Evolutionary conservation across 192 early-diverging fungal genomes (phyloP).

Genomic region (Coemansia umbellata): DNA sequence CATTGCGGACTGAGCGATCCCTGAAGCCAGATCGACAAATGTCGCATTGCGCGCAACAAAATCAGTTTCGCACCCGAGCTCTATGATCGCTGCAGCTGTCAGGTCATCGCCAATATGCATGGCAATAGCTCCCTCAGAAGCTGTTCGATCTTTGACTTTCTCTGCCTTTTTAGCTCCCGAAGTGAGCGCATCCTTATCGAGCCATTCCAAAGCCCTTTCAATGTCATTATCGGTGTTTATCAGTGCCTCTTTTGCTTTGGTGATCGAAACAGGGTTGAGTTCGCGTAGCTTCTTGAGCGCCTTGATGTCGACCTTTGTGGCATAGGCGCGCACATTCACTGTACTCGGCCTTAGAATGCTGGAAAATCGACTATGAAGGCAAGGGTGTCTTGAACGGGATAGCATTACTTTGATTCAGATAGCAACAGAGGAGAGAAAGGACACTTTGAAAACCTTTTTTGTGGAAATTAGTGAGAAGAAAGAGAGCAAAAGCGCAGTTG

Average conservation of each 20-base stretch:
- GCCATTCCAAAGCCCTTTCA: constrained; percentile 74
- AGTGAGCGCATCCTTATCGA: constrained; percentile 66
- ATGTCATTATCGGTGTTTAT: constrained; percentile 66
- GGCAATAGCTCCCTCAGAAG: constrained; percentile 69
- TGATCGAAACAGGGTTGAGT: constrained; percentile 72
- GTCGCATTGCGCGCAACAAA: constrained; percentile 85
- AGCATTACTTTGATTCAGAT: too few species aligned
- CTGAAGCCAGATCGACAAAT: constrained; percentile 68
- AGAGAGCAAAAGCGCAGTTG: too few species aligned
- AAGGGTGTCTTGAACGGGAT: too few species aligned
- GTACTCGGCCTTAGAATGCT: too few species aligned
- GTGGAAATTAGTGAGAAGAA: too few species aligned
- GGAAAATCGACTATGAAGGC: too few species aligned
- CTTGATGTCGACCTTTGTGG: constrained; percentile 53
- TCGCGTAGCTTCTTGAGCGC: constrained; percentile 72
- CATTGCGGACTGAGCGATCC: constrained; percentile 20
- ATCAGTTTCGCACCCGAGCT: constrained; percentile 88
- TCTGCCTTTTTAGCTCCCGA: constrained; percentile 73
- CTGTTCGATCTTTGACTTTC: constrained; percentile 74
- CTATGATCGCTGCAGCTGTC: constrained; percentile 60
- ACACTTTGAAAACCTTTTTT: too few species aligned
- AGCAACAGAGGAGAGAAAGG: too few species aligned
- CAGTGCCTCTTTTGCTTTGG: constrained; percentile 86
- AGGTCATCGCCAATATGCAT: constrained; percentile 47
- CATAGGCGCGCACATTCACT: constrained; percentile 16